phyloP scores from a whole-genome alignment of 306 rosid genomes.

The Cicer yamashitae region DNA sequence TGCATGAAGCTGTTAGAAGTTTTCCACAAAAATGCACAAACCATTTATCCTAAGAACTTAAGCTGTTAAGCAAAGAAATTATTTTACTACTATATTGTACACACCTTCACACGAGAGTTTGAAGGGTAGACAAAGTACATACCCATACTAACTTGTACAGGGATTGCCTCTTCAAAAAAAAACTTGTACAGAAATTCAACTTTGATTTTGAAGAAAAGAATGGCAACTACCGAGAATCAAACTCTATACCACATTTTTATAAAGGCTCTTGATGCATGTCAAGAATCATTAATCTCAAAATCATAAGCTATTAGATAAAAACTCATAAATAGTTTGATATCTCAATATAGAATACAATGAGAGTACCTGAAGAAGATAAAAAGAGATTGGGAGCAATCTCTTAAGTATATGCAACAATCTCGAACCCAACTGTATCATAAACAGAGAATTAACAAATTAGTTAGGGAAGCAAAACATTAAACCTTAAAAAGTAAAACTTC shows the following conservation, averaged over 20 bases:
- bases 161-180: neutral
- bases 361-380: conserved; percentile 90
- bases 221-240: conserved; percentile 1
- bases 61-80: conserved; percentile 7
- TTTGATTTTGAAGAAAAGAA: conserved; percentile 23
- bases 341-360: conserved; percentile 5
- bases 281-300: conserved; percentile 33
- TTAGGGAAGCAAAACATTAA: conserved; percentile 16
- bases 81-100: neutral
- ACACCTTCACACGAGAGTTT: conserved; percentile 8
- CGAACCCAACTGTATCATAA: conserved; percentile 76
- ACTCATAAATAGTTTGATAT: conserved; percentile 7
- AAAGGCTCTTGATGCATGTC: conserved; percentile 14
- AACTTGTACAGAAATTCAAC: conserved; percentile 27
- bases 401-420: conserved; percentile 88
- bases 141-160: neutral
- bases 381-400: conserved; percentile 95
- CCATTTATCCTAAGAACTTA: neutral
- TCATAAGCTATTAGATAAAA: conserved; percentile 7
- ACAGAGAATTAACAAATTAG: conserved; percentile 46
- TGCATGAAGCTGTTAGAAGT: conserved; percentile 24
- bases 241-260: neutral
- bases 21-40: conserved; percentile 34
- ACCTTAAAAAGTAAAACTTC: neutral
- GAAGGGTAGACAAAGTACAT: conserved; percentile 5